Evolutionary conservation across 2,329 filamentous ascomycete species (phyloP), one percentile per base, ranked within the genome.

Genomic region (Cordyceps fumosorosea): DNA sequence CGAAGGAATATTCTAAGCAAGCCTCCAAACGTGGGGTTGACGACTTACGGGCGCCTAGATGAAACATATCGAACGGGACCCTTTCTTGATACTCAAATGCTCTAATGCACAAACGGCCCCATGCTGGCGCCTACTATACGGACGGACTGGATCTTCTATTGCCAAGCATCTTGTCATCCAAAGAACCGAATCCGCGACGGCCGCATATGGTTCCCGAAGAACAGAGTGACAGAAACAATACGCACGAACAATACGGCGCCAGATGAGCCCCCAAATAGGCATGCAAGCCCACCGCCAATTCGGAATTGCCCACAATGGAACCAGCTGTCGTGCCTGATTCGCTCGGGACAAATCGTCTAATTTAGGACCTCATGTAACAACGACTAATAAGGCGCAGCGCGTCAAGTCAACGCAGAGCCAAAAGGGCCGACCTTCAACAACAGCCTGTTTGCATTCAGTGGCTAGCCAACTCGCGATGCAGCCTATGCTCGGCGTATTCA

Each of bases 301-400:
- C 57, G 57, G 48, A 47, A 54, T 47, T 47, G 50, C 26, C 57
- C 57, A 47, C 57, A 54, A 60, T 53, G 57, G 57, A 60, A 24
- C 5, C 12, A 2, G 26, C 22, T 54, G 37, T 24, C 7, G 40
- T 53, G 14, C 37, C 26, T 54, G 50, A 60, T 60, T 60, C 57
- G 57, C 57, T 54, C 34, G 2, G 10, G 24, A 24, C 50, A 37
- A 52, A 20, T 20, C 48, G 50, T 26, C 50, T n/a, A 18, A 54
- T 37, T 45, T 37, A 34, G 20, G 24, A 24, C 50, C 47, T 40
- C 40, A 45, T 60, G 26, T 37, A 40, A 20, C 32, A 44, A 53
- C 48, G 37, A 44, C 18, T 44, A 44, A 14, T 42, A 42, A 18
- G n/a, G 10, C 34, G 10, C 24, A 34, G 47, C 37, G 20, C 12